Evolutionary conservation across 352 stramenopile species (phyloP).

Genomic region (Phytophthora ohioensis): DNA sequence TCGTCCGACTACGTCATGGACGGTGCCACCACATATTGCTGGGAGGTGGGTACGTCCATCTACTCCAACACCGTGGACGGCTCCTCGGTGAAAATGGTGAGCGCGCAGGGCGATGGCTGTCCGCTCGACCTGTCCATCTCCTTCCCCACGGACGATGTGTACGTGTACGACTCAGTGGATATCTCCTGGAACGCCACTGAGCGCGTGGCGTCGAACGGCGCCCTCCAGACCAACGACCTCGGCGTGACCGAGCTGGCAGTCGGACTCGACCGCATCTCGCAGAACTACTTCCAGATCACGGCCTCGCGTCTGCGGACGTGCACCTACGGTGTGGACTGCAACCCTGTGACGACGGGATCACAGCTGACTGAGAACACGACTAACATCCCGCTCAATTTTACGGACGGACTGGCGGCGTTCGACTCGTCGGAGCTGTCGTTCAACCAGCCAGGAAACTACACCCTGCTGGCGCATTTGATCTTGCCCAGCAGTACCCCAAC

Average conservation of each 20-base stretch:
- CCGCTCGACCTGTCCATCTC: conserved; percentile 57
- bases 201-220: conserved; percentile 42
- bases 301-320: conserved; percentile 69
- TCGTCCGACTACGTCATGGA: conserved; percentile 42
- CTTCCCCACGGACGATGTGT: conserved; percentile 53
- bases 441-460: conserved; percentile 52
- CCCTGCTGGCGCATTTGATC: conserved; percentile 69
- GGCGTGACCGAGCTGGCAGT: conserved; percentile 48
- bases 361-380: conserved; percentile 57
- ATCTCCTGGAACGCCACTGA: conserved; percentile 75
- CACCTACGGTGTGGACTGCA: conserved; percentile 50
- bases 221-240: conserved; percentile 58
- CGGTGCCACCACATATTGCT: conserved; percentile 68
- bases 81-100: conserved; percentile 45
- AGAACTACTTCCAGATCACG: conserved; percentile 62
- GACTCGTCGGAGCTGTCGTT: conserved; percentile 69
- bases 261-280: conserved; percentile 62
- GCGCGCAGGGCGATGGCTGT: conserved; percentile 57
- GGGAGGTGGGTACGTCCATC: conserved; percentile 62
- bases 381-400: conserved; percentile 68
- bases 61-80: conserved; percentile 59
- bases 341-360: conserved; percentile 57
- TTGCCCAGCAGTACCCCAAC: conserved; percentile 54
- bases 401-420: conserved; percentile 53
- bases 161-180: conserved; percentile 64